Base-by-base conservation (phyloP, 805 yeast genomes). In the Candida anglica region DNA sequence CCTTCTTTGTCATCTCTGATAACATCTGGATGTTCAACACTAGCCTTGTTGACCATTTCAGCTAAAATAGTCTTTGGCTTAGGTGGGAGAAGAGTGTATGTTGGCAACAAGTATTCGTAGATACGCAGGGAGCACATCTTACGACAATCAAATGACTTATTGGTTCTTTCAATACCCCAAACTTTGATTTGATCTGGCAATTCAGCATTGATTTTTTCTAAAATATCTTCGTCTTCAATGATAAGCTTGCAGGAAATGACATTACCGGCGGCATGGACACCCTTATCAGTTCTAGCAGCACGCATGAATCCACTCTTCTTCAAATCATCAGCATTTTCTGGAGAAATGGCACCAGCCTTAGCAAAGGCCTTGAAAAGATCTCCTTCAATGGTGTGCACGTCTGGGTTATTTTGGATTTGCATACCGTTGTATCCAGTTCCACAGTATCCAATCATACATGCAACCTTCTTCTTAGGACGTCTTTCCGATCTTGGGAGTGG, bases 181-280 rank as follows among this genome's bases (percentile, higher is more conserved):
- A 93, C 73, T 43, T 96, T 72, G 44, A 93, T 86, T 41, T 86
- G 89, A 6, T 75, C 88, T 1, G 98, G 98, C 35, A 93, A 67
- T 19, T 67, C 56, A 2, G 68, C 59, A 58, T 93, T 93, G 59
- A 93, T 81, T 55, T 80, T 85, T 29, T 71, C 69, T 27, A 82
- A 71, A 33, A 87, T 73, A 35, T 86, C 81, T 10, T 71, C 77
- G 49, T 89, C 95, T 53, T 87, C 95, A 34, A 86, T 71, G 47
- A 86, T 86, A 69, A 89, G 62, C 55, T 89, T 89, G 46, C 84
- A 66, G 11, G 94, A 82, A 28, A 91, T 75, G 15, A 88, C 87
- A 56, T 89, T 89, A 19, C 97, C 97, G 2, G 96, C 96, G 9
- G 98, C 97, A 60, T 89, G 98, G 16, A 89, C 98, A 40, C 97